Evolutionary conservation across 2,329 filamentous ascomycete genomes (phyloP).

Genomic region (Microsporum canis): DNA sequence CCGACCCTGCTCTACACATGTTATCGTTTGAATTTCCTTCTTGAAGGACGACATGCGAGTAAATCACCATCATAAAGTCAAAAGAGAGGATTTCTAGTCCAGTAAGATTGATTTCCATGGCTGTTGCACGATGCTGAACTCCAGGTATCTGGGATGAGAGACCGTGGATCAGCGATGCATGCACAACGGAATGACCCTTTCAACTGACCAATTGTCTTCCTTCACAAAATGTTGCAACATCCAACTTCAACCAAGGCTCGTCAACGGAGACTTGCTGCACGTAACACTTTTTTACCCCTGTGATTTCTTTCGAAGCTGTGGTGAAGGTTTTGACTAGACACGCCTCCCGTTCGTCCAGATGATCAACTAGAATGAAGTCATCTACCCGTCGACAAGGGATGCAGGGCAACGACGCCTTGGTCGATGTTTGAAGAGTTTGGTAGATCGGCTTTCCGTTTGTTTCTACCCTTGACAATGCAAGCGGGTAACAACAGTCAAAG

Average conservation of each 20-base stretch:
- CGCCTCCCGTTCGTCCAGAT: neutral
- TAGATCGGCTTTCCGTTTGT: neutral
- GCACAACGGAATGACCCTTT: neutral
- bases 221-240: neutral
- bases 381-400: neutral
- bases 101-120: neutral
- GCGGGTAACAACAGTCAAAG: neutral
- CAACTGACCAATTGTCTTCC: neutral
- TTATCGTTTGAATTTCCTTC: neutral
- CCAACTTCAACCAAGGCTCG: neutral
- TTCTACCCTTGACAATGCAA: neutral
- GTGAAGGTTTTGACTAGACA: neutral
- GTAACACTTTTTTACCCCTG: neutral
- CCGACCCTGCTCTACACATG: neutral
- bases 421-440: neutral
- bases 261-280: neutral
- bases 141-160: neutral
- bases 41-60: neutral
- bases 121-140: neutral
- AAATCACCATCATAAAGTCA: neutral
- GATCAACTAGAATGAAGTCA: neutral
- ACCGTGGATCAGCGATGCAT: neutral
- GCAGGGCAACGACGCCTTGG: neutral
- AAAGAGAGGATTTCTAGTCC: neutral
- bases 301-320: neutral